Percentiles rank a stretch among this genome's conserved stretches.
These are phyloP conservation scores for Tephrocybe sp. DNA, from an alignment of 768 basidiomycete species.

Conservation along the genomic window DNA sequence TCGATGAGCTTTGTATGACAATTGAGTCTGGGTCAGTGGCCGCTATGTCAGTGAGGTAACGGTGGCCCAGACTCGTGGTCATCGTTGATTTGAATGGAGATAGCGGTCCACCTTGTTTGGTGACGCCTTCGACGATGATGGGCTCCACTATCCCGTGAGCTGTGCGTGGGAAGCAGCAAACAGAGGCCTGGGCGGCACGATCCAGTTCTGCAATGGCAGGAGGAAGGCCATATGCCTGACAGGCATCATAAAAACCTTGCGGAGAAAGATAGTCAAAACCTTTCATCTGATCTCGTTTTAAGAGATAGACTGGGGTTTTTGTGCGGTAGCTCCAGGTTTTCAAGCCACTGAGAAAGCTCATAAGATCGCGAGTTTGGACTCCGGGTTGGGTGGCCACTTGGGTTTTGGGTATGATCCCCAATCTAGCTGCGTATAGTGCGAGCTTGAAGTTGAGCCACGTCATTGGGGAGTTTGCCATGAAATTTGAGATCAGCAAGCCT, in stretches of 20 bases:
- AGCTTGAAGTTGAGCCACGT: conserved; percentile 7
- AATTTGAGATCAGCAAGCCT: conserved; percentile 3
- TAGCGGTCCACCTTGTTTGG: conserved; percentile 22
- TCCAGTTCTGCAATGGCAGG: not conserved
- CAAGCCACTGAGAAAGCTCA: conserved; percentile 4
- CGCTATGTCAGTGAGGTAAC: conserved; percentile 13
- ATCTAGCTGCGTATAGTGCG: not conserved
- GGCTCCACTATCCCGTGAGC: conserved; percentile 17
- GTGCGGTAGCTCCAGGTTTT: conserved; percentile 2
- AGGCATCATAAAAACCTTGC: conserved; percentile 6
- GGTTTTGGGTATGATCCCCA: conserved; percentile 8
- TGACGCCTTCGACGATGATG: conserved; percentile 19
- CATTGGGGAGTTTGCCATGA: conserved; percentile 5
- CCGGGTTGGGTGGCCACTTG: conserved; percentile 10
- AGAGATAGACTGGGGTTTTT: conserved; percentile 2
- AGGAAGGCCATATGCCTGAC: conserved; percentile 4
- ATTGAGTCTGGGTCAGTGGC: conserved; percentile 7
- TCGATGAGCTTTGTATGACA: not conserved
- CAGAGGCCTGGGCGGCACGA: not conserved
- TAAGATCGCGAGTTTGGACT: conserved; percentile 3
- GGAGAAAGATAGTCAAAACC: conserved; percentile 7
- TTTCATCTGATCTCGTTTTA: conserved; percentile 5
- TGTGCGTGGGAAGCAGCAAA: conserved; percentile 9
- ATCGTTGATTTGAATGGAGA: conserved; percentile 24
- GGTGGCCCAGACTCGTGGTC: conserved; percentile 20